Evolutionary conservation across 2,329 filamentous ascomycete genomes (phyloP).

Genomic region (Xylaria sp.): DNA sequence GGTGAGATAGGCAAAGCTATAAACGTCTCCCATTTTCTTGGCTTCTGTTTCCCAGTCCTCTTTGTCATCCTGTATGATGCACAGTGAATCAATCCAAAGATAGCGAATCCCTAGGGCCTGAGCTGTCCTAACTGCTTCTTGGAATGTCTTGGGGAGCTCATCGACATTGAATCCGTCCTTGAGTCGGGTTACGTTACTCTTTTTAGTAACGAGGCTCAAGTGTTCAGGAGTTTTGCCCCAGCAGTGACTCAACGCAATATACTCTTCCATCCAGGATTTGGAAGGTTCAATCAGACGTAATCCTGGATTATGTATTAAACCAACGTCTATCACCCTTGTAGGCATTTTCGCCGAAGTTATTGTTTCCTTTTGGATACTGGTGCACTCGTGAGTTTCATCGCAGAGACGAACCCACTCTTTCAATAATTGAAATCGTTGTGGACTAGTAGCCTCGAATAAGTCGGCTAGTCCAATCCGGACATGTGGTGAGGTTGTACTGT

Average conservation of each 20-base stretch:
- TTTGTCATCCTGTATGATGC: neutral
- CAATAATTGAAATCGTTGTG: conserved; percentile 4
- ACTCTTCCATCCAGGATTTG: neutral
- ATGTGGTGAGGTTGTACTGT: neutral
- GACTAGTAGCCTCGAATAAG: conserved; percentile 4
- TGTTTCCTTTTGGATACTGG: neutral
- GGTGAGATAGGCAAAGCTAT: conserved; percentile 4
- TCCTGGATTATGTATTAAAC: neutral
- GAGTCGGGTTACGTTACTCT: neutral
- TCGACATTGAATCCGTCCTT: neutral
- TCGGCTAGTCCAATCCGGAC: conserved; percentile 10
- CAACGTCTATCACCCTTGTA: conserved; percentile 19
- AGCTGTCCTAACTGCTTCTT: neutral
- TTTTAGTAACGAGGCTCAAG: neutral
- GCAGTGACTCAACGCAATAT: conserved; percentile 17
- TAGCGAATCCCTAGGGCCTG: neutral
- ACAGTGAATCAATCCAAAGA: conserved; percentile 1
- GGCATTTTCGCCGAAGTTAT: neutral
- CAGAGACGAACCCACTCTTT: conserved; percentile 16
- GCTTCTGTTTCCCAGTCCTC: conserved; percentile 10
- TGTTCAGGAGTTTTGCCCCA: conserved; percentile 1
- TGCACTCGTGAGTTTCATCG: conserved; percentile 10
- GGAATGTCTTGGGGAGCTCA: conserved; percentile 4
- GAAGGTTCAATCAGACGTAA: conserved; percentile 3
- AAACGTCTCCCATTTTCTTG: conserved; percentile 15